Evolutionary conservation across 306 rosid species (phyloP).

Genomic region (Carpinus fangiana): DNA sequence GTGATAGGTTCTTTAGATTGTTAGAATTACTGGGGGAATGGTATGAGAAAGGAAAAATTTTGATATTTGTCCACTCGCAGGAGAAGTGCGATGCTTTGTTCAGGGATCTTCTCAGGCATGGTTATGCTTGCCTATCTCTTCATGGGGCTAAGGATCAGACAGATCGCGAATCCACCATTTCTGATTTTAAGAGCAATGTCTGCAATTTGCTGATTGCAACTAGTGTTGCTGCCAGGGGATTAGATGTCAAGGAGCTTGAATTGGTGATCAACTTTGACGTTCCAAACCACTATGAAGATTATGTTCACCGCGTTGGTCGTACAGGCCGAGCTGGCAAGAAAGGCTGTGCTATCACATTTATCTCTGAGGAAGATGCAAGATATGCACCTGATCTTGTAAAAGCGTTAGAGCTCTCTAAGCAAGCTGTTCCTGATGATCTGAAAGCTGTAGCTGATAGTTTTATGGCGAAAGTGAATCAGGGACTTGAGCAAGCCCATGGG

Average conservation of each 20-base stretch:
- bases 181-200: slow-evolving; percentile 85
- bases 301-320: slow-evolving; percentile 95
- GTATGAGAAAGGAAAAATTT: slow-evolving; percentile 89
- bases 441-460: slow-evolving; percentile 76
- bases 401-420: slow-evolving; percentile 91
- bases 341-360: slow-evolving; percentile 90
- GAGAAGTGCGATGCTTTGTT: slow-evolving; percentile 87
- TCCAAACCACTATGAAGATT: slow-evolving; percentile 96
- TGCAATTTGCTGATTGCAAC: slow-evolving; percentile 86
- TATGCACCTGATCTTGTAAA: slow-evolving; percentile 88
- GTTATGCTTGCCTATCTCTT: slow-evolving; percentile 85
- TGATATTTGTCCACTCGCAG: slow-evolving; percentile 91
- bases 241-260: slow-evolving; percentile 96
- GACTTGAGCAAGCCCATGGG: slow-evolving; percentile 90
- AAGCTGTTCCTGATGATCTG: slow-evolving; percentile 86
- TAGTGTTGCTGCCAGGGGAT: slow-evolving; percentile 90
- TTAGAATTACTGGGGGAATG: slow-evolving; percentile 89
- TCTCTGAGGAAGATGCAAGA: slow-evolving; percentile 83
- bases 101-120: slow-evolving; percentile 71
- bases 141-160: slow-evolving; percentile 95
- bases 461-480: slow-evolving; percentile 79
- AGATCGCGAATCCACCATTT: slow-evolving; percentile 89
- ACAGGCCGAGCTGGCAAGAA: slow-evolving; percentile 96
- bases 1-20: slow-evolving; percentile 78
- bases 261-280: slow-evolving; percentile 85